A percentile compares a stretch with the other conserved stretches of the same genome.
Conservation (phyloP, 2,329 filamentous ascomycete genomes). For the Ceratocystis lukuohia region DNA sequence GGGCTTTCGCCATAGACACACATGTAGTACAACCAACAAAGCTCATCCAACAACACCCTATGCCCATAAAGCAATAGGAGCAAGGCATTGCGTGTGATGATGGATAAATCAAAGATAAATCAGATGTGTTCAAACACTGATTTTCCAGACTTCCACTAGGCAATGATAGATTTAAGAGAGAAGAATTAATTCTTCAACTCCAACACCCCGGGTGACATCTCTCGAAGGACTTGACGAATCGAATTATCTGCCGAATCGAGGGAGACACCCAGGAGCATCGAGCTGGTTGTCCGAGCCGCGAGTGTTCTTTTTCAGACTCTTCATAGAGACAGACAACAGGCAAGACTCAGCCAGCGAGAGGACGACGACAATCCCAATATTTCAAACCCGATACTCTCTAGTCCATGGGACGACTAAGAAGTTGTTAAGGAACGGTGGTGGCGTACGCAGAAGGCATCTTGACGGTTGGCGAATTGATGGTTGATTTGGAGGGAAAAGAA, state of each 20-base stretch:
- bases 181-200: constrained; percentile 56
- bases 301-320: constrained; percentile 11
- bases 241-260: constrained; percentile 37
- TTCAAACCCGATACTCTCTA: constrained; percentile 15
- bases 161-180: constrained; percentile 67
- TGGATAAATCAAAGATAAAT: neutral
- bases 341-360: constrained; percentile 51
- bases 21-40: neutral
- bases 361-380: constrained; percentile 62
- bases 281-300: constrained; percentile 47
- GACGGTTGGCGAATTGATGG: constrained; percentile 20
- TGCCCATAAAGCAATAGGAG: constrained; percentile 28
- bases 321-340: constrained; percentile 5
- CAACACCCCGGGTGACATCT: constrained; percentile 60
- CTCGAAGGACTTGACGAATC: constrained; percentile 36
- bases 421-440: constrained; percentile 23
- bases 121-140: constrained; percentile 11
- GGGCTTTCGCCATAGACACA: constrained; percentile 17
- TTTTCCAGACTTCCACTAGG: constrained; percentile 21
- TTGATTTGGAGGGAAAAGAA: constrained; percentile 14
- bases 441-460: constrained; percentile 45
- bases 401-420: constrained; percentile 23
- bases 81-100: constrained; percentile 26
- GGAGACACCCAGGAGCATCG: constrained; percentile 58
- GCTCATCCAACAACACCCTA: constrained; percentile 70